A percentile compares a stretch with the other conserved stretches of the same genome.
Conservation (phyloP, 371 early-diverging fungal species). For the Zopfochytrium polystomum region DNA sequence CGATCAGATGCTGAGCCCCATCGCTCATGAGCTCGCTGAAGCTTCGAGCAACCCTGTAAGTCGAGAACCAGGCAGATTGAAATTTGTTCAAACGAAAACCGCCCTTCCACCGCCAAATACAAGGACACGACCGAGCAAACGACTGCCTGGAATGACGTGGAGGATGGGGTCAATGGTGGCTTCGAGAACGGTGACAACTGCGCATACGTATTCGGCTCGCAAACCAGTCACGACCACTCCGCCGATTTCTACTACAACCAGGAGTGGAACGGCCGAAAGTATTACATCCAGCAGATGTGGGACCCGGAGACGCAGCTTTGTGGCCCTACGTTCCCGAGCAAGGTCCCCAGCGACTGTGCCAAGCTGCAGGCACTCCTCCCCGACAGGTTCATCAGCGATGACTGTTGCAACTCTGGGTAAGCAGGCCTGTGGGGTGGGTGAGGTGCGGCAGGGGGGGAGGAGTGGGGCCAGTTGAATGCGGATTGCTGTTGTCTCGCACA, state of each 20-base stretch:
- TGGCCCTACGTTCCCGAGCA: not conserved
- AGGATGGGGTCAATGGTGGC: no score
- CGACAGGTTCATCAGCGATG: not conserved
- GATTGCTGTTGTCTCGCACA: not conserved
- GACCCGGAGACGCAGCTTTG: slow-evolving; percentile 6
- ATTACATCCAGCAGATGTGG: slow-evolving; percentile 9
- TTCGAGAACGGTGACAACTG: slow-evolving; percentile 11
- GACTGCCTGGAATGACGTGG: not conserved
- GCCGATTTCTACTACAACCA: slow-evolving; percentile 1
- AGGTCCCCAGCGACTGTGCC: not conserved
- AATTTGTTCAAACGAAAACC: no score
- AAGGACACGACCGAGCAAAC: no score
- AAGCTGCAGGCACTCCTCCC: not conserved
- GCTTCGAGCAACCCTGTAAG: not conserved
- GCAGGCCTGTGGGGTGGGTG: not conserved
- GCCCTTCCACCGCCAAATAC: no score
- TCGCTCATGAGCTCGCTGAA: slow-evolving; percentile 4
- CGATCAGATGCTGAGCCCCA: no score
- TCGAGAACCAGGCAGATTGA: slow-evolving; percentile 21
- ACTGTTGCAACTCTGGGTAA: slow-evolving; percentile 10
- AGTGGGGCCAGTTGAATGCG: not conserved
- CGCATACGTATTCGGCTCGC: slow-evolving; percentile 5
- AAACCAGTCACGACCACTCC: no score
- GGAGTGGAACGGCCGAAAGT: no score
- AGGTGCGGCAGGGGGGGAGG: not conserved